These are phyloP conservation scores for Blastomyces silverae DNA, from an alignment of 2,329 filamentous ascomycete species.

Conservation along the genomic window DNA sequence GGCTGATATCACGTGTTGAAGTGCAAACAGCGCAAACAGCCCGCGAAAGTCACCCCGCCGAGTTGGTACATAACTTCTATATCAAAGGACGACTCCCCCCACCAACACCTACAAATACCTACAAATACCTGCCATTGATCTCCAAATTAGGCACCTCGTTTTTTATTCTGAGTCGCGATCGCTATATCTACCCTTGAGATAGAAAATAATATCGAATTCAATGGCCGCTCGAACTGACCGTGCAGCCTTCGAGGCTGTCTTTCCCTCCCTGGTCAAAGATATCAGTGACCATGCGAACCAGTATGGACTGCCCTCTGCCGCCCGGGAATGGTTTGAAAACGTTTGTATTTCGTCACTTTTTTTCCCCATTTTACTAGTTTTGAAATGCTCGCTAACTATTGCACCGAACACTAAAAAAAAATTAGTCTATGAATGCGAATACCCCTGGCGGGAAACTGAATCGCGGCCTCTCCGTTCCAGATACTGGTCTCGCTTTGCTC, in stretches of 20 bases:
- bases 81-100: conserved; percentile 10
- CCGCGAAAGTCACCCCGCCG: conserved; percentile 16
- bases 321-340: conserved; percentile 79
- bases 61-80: not conserved
- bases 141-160: not conserved
- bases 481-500: conserved; percentile 31
- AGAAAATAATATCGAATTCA: conserved; percentile 17
- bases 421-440: conserved; percentile 75
- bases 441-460: conserved; percentile 95
- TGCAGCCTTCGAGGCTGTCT: conserved; percentile 78
- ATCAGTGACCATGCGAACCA: conserved; percentile 68
- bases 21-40: conserved; percentile 30
- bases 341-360: conserved; percentile 42
- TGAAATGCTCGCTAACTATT: not conserved
- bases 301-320: conserved; percentile 76
- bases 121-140: conserved; percentile 15
- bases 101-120: too few species aligned
- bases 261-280: conserved; percentile 76
- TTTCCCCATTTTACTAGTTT: not conserved
- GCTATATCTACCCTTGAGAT: not conserved
- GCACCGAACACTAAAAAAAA: not conserved
- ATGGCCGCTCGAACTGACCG: conserved; percentile 67
- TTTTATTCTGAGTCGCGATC: conserved; percentile 7
- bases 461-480: conserved; percentile 70
- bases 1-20: too few species aligned